Evolutionary conservation across 345 rosid genomes (phyloP).

Genomic region (Heritiera littoralis): DNA sequence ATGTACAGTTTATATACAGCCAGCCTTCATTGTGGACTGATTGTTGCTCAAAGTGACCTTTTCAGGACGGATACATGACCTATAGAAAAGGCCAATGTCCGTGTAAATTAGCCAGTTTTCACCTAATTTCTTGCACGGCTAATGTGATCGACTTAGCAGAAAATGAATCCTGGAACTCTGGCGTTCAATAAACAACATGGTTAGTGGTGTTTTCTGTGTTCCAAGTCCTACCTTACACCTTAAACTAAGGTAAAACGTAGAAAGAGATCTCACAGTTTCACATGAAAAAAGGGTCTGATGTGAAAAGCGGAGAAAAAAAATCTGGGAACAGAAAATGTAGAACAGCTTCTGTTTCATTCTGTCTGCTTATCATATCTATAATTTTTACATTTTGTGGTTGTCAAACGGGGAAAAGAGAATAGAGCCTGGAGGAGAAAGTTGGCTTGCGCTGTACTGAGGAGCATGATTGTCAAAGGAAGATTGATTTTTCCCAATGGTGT

Average conservation of each 20-base stretch:
- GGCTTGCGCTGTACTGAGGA: slow-evolving; percentile 30
- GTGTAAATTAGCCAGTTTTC: not conserved
- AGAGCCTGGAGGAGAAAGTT: slow-evolving; percentile 34
- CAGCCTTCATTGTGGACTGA: not conserved
- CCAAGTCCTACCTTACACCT: not conserved
- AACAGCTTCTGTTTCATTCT: slow-evolving; percentile 10
- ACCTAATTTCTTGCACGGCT: not conserved
- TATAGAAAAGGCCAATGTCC: not conserved
- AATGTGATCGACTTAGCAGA: not conserved
- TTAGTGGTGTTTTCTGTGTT: not conserved
- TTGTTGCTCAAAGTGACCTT: not conserved
- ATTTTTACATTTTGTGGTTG: not conserved
- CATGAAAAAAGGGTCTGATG: not conserved
- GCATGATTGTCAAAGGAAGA: slow-evolving; percentile 23
- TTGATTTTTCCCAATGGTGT: slow-evolving; percentile 23
- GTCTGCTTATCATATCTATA: not conserved
- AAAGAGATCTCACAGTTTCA: not conserved
- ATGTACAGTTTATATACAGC: not conserved
- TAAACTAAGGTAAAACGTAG: not conserved
- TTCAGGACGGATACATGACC: not conserved
- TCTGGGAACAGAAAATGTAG: not conserved
- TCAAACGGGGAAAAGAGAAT: slow-evolving; percentile 24
- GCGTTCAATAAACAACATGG: not conserved
- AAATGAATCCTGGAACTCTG: not conserved
- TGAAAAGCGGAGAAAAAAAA: not conserved